Conservation (phyloP, 2,329 filamentous ascomycete species). For the Venturia effusa region DNA sequence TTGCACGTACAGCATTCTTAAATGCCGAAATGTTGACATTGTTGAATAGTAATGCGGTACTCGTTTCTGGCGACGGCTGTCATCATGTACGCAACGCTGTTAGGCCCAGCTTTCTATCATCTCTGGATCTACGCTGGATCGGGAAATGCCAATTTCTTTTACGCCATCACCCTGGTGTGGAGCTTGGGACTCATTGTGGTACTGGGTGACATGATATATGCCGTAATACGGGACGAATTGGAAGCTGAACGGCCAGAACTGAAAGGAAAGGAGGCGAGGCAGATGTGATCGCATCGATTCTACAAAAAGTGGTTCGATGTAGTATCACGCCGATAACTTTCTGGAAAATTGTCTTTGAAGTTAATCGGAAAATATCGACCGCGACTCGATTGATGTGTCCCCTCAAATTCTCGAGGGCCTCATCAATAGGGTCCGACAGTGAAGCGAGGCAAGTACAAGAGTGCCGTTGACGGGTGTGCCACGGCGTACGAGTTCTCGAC, state of each 20-base stretch:
- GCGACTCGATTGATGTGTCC: too few relatives aligned
- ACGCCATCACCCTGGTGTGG: slow-evolving; percentile 98
- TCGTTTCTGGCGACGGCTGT: slow-evolving; percentile 76
- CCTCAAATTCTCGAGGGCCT: too few relatives aligned
- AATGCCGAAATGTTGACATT: slow-evolving; percentile 19
- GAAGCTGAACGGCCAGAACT: slow-evolving; percentile 86
- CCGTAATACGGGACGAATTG: slow-evolving; percentile 83
- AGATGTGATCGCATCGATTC: slow-evolving; percentile 49
- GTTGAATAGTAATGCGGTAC: slow-evolving; percentile 67
- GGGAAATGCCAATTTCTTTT: slow-evolving; percentile 98
- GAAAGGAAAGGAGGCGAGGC: slow-evolving; percentile 74
- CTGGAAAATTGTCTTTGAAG: too few relatives aligned
- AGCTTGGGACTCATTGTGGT: slow-evolving; percentile 79
- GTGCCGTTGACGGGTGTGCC: too few relatives aligned
- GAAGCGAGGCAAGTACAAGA: background rate
- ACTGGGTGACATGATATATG: slow-evolving; percentile 79
- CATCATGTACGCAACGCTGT: slow-evolving; percentile 74
- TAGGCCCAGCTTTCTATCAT: slow-evolving; percentile 92
- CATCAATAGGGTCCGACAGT: too few relatives aligned
- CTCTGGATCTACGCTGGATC: slow-evolving; percentile 97
- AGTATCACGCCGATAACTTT: too few relatives aligned
- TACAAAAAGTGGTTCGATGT: too few relatives aligned
- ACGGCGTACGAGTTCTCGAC: too few relatives aligned
- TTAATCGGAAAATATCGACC: background rate
- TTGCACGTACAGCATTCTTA: slow-evolving; percentile 14